Evolutionary conservation across 1,284 basidiomycete genomes (phyloP).

Genomic region (Cryptococcus floricola): DNA sequence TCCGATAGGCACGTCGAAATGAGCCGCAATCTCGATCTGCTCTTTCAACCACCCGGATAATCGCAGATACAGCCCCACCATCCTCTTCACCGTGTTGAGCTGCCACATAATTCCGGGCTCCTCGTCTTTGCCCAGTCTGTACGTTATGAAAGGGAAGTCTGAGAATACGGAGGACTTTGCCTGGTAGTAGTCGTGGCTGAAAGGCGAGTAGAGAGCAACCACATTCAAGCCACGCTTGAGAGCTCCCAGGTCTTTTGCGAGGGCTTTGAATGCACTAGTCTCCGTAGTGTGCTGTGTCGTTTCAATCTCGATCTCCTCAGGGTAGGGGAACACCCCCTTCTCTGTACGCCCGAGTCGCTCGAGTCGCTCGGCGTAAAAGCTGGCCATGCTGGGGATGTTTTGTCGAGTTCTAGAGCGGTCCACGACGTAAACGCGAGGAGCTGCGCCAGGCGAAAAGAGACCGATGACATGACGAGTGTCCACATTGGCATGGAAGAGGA

Average conservation of each 20-base stretch:
- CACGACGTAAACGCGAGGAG: conserved; percentile 79
- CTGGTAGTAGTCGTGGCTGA: conserved; percentile 82
- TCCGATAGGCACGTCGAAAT: conserved; percentile 88
- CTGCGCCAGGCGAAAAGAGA: conserved; percentile 72
- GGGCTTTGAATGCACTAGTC: conserved; percentile 72
- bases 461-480: conserved; percentile 84
- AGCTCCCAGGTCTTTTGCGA: conserved; percentile 80
- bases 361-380: conserved; percentile 62
- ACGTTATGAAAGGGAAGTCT: conserved; percentile 83
- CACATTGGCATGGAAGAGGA: conserved; percentile 84
- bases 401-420: conserved; percentile 84
- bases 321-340: conserved; percentile 61
- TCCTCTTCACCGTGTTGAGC: conserved; percentile 56
- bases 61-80: conserved; percentile 78
- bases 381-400: conserved; percentile 69
- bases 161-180: conserved; percentile 64
- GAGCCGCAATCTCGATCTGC: conserved; percentile 76
- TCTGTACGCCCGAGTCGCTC: conserved; percentile 54
- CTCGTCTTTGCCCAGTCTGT: conserved; percentile 69
- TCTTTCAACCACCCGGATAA: conserved; percentile 76
- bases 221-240: conserved; percentile 59
- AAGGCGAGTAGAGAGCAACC: conserved; percentile 79
- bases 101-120: conserved; percentile 55
- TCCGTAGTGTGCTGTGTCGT: conserved; percentile 75
- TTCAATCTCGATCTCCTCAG: conserved; percentile 64